A percentile compares a stretch with the other conserved stretches of the same genome.
Conservation (phyloP, 495 filamentous ascomycete species). For the Daldinia loculata region DNA sequence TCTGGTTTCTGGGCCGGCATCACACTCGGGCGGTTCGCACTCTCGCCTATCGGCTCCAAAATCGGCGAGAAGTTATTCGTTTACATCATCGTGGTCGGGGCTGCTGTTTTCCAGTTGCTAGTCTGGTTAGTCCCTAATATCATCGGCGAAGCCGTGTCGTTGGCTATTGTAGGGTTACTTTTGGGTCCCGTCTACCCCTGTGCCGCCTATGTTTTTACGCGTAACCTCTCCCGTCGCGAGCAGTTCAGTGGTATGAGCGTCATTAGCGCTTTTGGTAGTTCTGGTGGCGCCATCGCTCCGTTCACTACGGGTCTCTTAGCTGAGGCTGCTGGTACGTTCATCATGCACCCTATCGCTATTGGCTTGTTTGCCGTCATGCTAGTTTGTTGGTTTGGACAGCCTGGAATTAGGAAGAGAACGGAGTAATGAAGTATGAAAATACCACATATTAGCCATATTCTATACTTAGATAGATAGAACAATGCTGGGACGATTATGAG, state of each 20-base stretch:
- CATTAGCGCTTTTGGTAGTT: constrained; percentile 76
- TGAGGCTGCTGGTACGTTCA: constrained; percentile 72
- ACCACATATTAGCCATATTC: neutral
- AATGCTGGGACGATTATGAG: neutral
- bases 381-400: constrained; percentile 68
- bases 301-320: constrained; percentile 78
- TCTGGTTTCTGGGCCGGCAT: constrained; percentile 87
- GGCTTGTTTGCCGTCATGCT: constrained; percentile 75
- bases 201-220: constrained; percentile 70
- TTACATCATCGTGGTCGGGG: constrained; percentile 64
- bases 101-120: constrained; percentile 71
- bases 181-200: constrained; percentile 82
- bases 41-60: constrained; percentile 68
- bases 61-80: constrained; percentile 76
- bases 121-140: constrained; percentile 79
- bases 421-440: constrained; percentile 48
- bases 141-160: constrained; percentile 73
- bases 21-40: constrained; percentile 73
- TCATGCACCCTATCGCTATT: constrained; percentile 77
- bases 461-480: neutral
- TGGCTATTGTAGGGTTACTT: constrained; percentile 77
- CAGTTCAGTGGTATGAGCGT: constrained; percentile 74
- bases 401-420: constrained; percentile 61
- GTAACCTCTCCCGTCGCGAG: constrained; percentile 66
- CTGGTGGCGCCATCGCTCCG: constrained; percentile 76